Evolutionary conservation across 163 green algal genomes (phyloP).

Genomic region (Volvox carteri): DNA sequence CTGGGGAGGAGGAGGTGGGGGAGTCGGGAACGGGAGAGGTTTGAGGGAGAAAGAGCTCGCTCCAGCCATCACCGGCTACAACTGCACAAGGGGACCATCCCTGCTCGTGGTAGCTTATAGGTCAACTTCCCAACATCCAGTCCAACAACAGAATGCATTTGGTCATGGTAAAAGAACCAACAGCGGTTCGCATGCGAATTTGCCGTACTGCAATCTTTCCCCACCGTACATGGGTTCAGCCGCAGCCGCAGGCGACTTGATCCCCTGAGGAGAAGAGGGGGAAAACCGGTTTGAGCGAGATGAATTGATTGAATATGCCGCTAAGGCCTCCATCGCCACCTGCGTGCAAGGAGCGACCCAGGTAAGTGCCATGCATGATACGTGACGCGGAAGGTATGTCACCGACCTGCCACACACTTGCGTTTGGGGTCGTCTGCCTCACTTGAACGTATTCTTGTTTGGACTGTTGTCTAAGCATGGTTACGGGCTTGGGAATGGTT

Average conservation of each 20-base stretch:
- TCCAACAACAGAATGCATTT: no score
- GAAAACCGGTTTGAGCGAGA: slow-evolving; percentile 6
- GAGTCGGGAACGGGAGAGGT: no score
- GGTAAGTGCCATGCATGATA: neutral
- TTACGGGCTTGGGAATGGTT: neutral
- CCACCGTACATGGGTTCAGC: slow-evolving; percentile 17
- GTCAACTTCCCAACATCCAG: no score
- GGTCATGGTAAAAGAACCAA: no score
- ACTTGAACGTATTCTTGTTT: neutral
- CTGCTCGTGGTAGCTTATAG: no score
- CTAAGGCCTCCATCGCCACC: slow-evolving; percentile 3
- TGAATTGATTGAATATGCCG: slow-evolving; percentile 15
- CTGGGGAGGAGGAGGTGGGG: no score
- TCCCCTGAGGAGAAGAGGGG: neutral
- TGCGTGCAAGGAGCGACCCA: neutral
- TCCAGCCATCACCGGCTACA: no score
- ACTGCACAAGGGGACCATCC: no score
- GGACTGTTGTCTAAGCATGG: neutral
- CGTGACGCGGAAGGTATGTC: no score
- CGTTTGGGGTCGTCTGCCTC: neutral
- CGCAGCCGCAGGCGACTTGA: neutral
- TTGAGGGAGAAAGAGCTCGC: no score
- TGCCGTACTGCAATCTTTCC: no score
- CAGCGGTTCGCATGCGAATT: no score
- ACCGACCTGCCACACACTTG: neutral